A percentile compares a stretch with the other conserved stretches of the same genome.
Evolutionary conservation across 306 rosid species (phyloP).

Genomic region (Urtica urens): DNA sequence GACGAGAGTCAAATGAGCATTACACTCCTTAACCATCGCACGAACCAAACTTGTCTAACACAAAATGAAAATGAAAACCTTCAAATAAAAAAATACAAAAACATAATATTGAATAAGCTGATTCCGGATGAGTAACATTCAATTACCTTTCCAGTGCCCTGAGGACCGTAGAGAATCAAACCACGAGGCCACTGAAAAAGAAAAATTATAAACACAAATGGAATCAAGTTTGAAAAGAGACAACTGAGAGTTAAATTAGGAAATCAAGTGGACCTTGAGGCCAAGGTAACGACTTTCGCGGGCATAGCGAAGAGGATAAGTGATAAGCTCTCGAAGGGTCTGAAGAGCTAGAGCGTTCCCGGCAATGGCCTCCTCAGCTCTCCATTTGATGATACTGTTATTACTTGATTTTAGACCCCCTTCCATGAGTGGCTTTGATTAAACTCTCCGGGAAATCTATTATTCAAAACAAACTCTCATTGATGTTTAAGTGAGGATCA

Average conservation of each 20-base stretch:
- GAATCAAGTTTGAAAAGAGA: no score
- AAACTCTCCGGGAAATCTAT: no score
- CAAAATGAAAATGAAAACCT: background rate
- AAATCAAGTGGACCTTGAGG: no score
- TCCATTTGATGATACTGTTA: conserved; percentile 17
- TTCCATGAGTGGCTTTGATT: no score
- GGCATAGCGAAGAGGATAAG: conserved; percentile 48
- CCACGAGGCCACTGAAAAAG: conserved; percentile 76
- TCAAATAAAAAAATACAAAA: background rate
- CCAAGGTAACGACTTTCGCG: conserved; percentile 50
- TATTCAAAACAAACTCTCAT: no score
- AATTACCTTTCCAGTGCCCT: conserved; percentile 97
- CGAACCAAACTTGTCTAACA: conserved; percentile 84
- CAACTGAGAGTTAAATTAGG: no score
- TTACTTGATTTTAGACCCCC: conserved; percentile 3
- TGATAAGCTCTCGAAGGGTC: conserved; percentile 67
- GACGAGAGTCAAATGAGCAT: conserved; percentile 57
- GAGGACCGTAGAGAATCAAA: conserved; percentile 79
- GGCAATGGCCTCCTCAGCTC: conserved; percentile 66
- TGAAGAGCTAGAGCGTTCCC: conserved; percentile 63
- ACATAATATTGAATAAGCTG: background rate
- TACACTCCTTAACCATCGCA: conserved; percentile 71
- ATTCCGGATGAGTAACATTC: no score
- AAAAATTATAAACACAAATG: conserved; percentile 6
- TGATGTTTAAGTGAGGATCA: no score